These are phyloP conservation scores for Brassica nigra DNA, from an alignment of 345 rosid species.

Conservation along the genomic window DNA sequence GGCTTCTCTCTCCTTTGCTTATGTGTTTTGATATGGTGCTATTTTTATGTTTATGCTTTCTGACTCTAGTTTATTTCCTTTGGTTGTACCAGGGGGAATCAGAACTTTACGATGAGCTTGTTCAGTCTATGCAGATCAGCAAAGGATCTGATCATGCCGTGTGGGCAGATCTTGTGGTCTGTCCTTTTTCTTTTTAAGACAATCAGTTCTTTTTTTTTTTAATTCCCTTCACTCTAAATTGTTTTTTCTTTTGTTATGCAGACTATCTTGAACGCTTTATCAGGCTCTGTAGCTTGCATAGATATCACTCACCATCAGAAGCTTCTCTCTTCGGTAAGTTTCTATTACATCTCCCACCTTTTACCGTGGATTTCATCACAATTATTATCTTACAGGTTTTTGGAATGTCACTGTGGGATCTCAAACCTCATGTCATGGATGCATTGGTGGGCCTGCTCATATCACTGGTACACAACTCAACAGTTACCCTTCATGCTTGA, in stretches of 20 bases:
- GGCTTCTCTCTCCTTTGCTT: not conserved
- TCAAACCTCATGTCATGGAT: conserved; percentile 64
- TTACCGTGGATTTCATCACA: no score
- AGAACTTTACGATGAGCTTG: not conserved
- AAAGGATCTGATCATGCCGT: not conserved
- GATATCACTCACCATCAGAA: conserved; percentile 55
- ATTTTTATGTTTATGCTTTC: not conserved
- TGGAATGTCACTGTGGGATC: conserved; percentile 77
- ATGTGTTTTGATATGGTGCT: not conserved
- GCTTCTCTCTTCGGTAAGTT: conserved; percentile 73
- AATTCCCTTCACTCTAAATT: not conserved
- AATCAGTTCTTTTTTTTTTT: not conserved
- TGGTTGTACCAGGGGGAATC: not conserved
- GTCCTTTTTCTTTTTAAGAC: not conserved
- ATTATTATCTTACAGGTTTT: conserved; percentile 50
- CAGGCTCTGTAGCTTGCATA: conserved; percentile 45
- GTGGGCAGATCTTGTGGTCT: not conserved
- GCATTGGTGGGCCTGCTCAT: conserved; percentile 64
- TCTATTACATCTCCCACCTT: not conserved
- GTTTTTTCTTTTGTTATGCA: not conserved
- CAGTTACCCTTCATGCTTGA: not conserved
- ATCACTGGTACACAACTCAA: conserved; percentile 52
- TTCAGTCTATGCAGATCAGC: not conserved
- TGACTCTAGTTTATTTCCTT: not conserved
- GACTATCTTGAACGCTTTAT: not conserved